Conservation (phyloP, 441 rosid species). For the Raphanus hybrid region DNA sequence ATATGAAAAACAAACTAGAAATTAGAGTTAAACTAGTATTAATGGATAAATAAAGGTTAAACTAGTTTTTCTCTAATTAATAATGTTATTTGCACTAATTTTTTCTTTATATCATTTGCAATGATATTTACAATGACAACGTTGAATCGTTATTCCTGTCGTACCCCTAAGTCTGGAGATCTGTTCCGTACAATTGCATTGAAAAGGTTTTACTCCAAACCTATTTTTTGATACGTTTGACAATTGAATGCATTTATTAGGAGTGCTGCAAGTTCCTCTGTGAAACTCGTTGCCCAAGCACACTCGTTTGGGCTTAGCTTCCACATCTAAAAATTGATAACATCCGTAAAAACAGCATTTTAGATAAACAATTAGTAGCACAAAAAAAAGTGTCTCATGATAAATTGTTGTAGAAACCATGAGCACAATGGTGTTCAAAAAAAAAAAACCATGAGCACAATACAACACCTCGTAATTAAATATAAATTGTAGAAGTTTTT, state of each 20-base stretch:
- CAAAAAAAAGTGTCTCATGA: not conserved
- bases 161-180: not conserved
- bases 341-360: not conserved
- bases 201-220: not conserved
- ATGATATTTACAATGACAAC: not conserved
- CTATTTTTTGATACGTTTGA: not conserved
- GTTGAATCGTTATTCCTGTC: not conserved
- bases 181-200: not conserved
- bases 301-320: not conserved
- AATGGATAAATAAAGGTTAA: too few species aligned
- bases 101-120: too few species aligned
- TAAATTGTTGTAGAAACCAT: too few species aligned
- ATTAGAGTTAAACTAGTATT: too few species aligned
- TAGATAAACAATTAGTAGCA: not conserved
- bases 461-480: too few species aligned
- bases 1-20: too few species aligned
- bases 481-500: too few species aligned
- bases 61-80: too few species aligned
- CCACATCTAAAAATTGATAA: not conserved
- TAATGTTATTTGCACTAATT: not conserved
- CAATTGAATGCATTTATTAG: not conserved
- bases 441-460: too few species aligned
- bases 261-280: not conserved
- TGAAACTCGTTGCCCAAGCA: not conserved
- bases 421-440: too few species aligned